phyloP scores from a whole-genome alignment of 176 grass and related monocot species.

The Oryza longistaminata region DNA sequence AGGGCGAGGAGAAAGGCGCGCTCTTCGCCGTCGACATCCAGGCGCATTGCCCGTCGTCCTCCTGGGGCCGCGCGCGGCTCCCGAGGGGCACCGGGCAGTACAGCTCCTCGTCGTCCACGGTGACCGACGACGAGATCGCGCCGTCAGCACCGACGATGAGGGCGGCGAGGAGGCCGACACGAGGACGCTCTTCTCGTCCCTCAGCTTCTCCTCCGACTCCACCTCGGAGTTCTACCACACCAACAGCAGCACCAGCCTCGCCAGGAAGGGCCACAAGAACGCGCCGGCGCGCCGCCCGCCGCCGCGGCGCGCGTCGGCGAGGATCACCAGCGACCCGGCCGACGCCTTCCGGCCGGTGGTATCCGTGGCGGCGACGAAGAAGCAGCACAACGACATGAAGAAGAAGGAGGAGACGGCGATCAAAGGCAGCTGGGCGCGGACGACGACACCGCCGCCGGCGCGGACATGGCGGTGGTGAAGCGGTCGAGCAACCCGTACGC shows the following conservation, averaged over 20 bases:
- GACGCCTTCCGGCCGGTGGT: slow-evolving; percentile 33
- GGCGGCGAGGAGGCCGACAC: slow-evolving; percentile 52
- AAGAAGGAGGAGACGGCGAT: not conserved
- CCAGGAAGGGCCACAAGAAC: slow-evolving; percentile 36
- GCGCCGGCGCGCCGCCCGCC: not conserved
- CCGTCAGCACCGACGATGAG: slow-evolving; percentile 50
- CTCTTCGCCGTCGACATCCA: slow-evolving; percentile 42
- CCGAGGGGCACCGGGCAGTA: slow-evolving; percentile 18
- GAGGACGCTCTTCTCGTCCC: slow-evolving; percentile 73
- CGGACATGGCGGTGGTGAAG: slow-evolving; percentile 70
- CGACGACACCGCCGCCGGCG: not conserved
- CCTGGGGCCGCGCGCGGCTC: slow-evolving; percentile 33
- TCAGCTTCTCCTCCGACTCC: slow-evolving; percentile 80
- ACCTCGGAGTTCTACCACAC: slow-evolving; percentile 59
- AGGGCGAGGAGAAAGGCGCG: slow-evolving; percentile 27
- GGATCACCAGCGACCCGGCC: not conserved
- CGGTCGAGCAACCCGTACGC: slow-evolving; percentile 72
- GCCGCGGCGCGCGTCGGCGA: not conserved
- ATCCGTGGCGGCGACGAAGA: slow-evolving; percentile 13
- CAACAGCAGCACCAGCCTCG: slow-evolving; percentile 13
- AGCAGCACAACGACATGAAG: not conserved
- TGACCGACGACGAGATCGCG: slow-evolving; percentile 46
- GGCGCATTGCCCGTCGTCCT: slow-evolving; percentile 32
- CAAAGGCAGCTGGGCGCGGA: not conserved
- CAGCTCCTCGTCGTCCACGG: slow-evolving; percentile 52